Conservation (phyloP, 2,329 filamentous ascomycete genomes). For the Arthroderma sp. region DNA sequence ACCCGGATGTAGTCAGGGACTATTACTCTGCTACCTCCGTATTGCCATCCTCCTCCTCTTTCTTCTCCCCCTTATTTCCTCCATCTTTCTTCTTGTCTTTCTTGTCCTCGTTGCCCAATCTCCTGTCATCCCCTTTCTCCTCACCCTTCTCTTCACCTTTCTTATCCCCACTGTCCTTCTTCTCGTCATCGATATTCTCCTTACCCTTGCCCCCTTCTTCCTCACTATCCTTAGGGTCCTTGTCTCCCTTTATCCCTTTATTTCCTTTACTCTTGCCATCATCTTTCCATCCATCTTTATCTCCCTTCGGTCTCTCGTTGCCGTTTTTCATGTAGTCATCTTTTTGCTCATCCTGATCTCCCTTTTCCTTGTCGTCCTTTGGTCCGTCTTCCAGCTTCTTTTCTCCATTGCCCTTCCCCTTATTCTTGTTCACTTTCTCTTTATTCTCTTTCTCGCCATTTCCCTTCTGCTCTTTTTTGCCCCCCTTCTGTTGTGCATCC, state of each 20-base stretch:
- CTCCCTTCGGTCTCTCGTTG: background rate
- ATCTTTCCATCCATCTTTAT: no score
- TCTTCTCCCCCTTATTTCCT: background rate
- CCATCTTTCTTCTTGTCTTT: background rate
- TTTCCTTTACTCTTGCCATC: background rate
- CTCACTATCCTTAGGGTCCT: background rate
- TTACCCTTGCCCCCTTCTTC: no score
- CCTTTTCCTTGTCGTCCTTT: background rate
- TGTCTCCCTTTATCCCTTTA: background rate
- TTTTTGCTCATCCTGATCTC: background rate
- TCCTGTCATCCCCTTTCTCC: background rate
- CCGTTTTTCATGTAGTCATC: background rate
- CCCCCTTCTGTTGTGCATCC: background rate
- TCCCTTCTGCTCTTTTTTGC: background rate
- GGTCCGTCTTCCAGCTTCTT: no score
- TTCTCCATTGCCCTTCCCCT: no score
- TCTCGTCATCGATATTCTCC: background rate
- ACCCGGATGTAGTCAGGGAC: background rate
- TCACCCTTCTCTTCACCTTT: background rate
- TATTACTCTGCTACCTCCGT: background rate
- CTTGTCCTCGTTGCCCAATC: background rate
- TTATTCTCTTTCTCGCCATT: background rate
- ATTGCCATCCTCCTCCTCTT: background rate
- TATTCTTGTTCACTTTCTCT: background rate
- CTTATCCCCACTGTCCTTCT: background rate